These are phyloP conservation scores for Gossypium davidsonii DNA, from an alignment of 441 rosid species.

Conservation along the genomic window DNA sequence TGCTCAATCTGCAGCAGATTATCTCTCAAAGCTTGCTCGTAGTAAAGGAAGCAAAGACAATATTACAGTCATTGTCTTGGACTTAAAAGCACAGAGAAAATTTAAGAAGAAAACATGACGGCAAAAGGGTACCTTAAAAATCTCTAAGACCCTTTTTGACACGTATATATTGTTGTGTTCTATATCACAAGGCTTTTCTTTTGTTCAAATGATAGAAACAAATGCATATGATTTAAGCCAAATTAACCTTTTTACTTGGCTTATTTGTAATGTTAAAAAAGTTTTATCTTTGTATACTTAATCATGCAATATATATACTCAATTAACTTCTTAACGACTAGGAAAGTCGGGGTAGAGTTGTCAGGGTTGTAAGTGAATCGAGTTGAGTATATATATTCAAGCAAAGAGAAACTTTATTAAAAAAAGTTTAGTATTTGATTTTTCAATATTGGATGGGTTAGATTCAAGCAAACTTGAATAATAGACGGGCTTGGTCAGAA, in stretches of 20 bases:
- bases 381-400: too few relatives aligned
- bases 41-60: conserved; percentile 68
- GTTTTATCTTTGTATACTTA: not conserved
- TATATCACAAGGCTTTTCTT: conserved; percentile 16
- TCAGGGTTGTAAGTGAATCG: not conserved
- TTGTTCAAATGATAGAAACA: not conserved
- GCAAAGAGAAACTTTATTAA: too few relatives aligned
- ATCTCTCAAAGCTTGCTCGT: conserved; percentile 50
- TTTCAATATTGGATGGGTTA: not conserved
- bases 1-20: conserved; percentile 54
- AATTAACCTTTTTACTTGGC: conserved; percentile 19
- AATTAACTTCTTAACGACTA: not conserved
- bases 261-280: conserved; percentile 14
- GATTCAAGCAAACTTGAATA: not conserved
- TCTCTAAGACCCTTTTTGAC: conserved; percentile 31
- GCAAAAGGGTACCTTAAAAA: conserved; percentile 35
- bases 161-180: conserved; percentile 11
- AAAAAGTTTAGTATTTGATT: too few relatives aligned
- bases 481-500: not conserved
- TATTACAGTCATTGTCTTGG: conserved; percentile 50
- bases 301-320: not conserved
- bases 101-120: conserved; percentile 28
- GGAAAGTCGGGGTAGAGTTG: too few relatives aligned
- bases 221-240: conserved; percentile 1
- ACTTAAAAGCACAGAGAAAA: conserved; percentile 58